Base-by-base conservation (phyloP, 1,139 yeast genomes). In the Suhomyces atakaporum region DNA sequence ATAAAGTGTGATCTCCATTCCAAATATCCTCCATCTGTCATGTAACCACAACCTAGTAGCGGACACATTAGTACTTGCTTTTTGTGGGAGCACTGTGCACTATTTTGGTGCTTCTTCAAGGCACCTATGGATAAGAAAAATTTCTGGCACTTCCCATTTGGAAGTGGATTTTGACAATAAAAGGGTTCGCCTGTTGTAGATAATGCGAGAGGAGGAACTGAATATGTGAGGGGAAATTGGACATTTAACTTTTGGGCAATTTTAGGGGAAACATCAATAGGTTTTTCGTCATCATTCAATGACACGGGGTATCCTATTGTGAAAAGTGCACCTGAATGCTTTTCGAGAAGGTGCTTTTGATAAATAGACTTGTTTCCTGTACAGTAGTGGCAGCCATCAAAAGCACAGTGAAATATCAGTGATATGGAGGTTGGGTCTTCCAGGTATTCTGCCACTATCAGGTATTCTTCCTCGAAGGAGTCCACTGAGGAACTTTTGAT, bases 21-120 rank as follows among this genome's bases (percentile, higher is more conserved):
- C 11, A 49, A 38, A 42, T 64, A 69, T 3, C 71, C 67, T 7
- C 54, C 62, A 29, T 64, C 71, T 0, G 73, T 65, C 56, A 63
- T 58, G 42, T 48, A 68, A 3, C 64, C 70, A 48, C 75, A 69
- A 4, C 75, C 75, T 24, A 69, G 46, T 15, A 69, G 41, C 2
- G 75, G 74, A 43, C 75, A 69, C 7, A 62, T 45, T 33, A 63
- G 52, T 1, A 66, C 66, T 39, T 63, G 72, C 11, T 47, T 52
- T 36, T 54, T 58, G 7, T 43, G 11, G 2, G 68, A 60, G 37
- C 73, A 35, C n/a, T 25, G 11, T 11, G 27, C 64, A 2, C 58
- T 40, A 3, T 38, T 45, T 29, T 45, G 52, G 43, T 66, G 73
- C 7, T 36, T 28, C n/a, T 33, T 24, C 4, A 62, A 45, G 9